phyloP scores from a whole-genome alignment of 306 rosid genomes.

The Urtica urens region DNA sequence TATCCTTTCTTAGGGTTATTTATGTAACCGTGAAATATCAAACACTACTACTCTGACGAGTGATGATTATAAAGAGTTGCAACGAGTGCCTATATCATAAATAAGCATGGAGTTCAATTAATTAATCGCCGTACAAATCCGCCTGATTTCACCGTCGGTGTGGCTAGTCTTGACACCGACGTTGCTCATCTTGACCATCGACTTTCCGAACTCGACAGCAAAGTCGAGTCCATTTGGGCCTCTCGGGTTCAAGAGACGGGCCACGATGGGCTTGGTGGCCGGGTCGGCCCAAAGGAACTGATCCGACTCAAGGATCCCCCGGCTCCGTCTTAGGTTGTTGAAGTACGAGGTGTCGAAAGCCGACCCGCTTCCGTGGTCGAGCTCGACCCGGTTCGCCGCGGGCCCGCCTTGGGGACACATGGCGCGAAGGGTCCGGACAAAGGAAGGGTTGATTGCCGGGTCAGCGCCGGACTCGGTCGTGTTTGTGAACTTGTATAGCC shows the following conservation, averaged over 20 bases:
- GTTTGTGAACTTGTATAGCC: conserved; percentile 40
- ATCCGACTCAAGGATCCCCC: conserved; percentile 52
- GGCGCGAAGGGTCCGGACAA: conserved; percentile 28
- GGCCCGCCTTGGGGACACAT: conserved; percentile 44
- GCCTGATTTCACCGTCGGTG: conserved; percentile 45
- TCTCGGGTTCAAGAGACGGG: conserved; percentile 22
- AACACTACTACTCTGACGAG: no score
- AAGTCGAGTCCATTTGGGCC: conserved; percentile 30
- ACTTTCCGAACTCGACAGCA: conserved; percentile 35
- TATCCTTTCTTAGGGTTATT: no score
- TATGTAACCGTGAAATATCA: no score
- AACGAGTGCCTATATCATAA: no score
- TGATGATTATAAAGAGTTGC: no score
- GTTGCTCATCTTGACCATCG: conserved; percentile 62
- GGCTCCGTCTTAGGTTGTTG: conserved; percentile 24
- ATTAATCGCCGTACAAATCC: conserved; percentile 37
- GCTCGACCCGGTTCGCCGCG: conserved; percentile 23
- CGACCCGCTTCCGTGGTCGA: conserved; percentile 33
- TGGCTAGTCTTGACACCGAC: conserved; percentile 37
- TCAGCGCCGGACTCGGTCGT: conserved; percentile 30
- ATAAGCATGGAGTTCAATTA: no score
- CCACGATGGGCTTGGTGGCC: conserved; percentile 34
- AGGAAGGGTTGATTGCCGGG: conserved; percentile 31
- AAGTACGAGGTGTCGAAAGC: conserved; percentile 35
- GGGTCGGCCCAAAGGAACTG: conserved; percentile 47